Evolutionary conservation across 2,329 filamentous ascomycete species (phyloP).

Genomic region (Knufia fluminis): DNA sequence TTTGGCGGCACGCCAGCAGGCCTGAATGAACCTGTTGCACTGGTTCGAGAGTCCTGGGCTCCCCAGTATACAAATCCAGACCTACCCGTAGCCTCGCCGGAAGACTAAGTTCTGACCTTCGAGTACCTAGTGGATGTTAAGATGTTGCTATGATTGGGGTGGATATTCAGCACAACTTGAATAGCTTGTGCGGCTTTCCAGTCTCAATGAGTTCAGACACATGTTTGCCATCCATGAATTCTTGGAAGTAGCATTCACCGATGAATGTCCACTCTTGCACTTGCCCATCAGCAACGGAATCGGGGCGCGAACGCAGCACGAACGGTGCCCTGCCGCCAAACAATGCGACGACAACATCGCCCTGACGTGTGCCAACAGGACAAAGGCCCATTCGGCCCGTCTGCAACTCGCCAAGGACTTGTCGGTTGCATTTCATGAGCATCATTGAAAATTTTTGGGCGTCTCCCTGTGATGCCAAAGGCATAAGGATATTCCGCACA

Average conservation of each 20-base stretch:
- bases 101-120: no score
- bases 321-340: neutral
- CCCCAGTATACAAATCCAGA: no score
- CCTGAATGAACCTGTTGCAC: no score
- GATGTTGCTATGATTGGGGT: no score
- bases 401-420: neutral
- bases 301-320: neutral
- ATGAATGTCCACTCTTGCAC: neutral
- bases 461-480: neutral
- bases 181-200: neutral
- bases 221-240: constrained; percentile 1
- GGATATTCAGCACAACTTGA: no score
- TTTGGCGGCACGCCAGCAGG: no score
- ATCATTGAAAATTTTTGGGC: neutral
- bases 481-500: neutral
- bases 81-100: no score
- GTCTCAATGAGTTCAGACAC: neutral
- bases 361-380: neutral
- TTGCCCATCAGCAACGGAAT: neutral
- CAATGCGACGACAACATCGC: neutral
- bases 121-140: no score
- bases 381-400: neutral
- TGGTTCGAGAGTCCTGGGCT: no score
- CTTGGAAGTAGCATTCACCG: constrained; percentile 1
- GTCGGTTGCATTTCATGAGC: neutral